Conservation (phyloP, 768 basidiomycete species). For the Boletus tylopilopsis region DNA sequence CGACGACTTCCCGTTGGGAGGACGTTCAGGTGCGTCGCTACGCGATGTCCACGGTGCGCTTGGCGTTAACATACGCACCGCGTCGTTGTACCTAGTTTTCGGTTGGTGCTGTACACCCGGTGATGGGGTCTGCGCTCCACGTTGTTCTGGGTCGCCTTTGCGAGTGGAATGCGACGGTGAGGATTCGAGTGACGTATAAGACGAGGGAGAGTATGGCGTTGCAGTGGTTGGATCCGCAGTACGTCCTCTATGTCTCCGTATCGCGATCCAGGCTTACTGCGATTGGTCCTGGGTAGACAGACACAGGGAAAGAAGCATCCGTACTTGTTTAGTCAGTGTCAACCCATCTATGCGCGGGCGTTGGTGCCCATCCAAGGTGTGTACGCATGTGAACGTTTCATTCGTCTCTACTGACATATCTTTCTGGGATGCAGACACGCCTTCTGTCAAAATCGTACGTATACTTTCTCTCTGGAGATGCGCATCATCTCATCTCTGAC, state of each 20-base stretch:
- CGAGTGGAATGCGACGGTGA: conserved; percentile 37
- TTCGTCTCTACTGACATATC: too few species aligned
- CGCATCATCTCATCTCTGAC: too few species aligned
- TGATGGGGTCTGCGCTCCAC: conserved; percentile 73
- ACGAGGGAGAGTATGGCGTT: conserved; percentile 79
- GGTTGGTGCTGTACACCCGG: conserved; percentile 52
- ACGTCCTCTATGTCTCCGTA: conserved; percentile 15
- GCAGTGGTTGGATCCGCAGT: conserved; percentile 85
- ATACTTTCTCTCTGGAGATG: neutral
- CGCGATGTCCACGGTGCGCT: too few species aligned
- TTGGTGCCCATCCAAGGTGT: neutral
- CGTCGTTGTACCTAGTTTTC: conserved; percentile 48
- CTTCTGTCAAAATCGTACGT: neutral
- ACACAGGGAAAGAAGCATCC: neutral
- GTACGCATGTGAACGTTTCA: neutral
- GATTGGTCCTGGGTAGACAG: neutral
- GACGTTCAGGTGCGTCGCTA: conserved; percentile 24
- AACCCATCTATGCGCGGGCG: neutral
- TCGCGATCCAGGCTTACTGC: neutral
- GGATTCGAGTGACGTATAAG: conserved; percentile 57
- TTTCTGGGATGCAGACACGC: too few species aligned
- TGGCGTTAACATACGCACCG: conserved; percentile 28
- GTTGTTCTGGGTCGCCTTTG: conserved; percentile 45
- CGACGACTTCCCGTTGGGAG: conserved; percentile 35
- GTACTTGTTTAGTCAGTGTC: neutral